phyloP scores from a whole-genome alignment of 1,284 basidiomycete genomes.

The Sparassis latifolia region DNA sequence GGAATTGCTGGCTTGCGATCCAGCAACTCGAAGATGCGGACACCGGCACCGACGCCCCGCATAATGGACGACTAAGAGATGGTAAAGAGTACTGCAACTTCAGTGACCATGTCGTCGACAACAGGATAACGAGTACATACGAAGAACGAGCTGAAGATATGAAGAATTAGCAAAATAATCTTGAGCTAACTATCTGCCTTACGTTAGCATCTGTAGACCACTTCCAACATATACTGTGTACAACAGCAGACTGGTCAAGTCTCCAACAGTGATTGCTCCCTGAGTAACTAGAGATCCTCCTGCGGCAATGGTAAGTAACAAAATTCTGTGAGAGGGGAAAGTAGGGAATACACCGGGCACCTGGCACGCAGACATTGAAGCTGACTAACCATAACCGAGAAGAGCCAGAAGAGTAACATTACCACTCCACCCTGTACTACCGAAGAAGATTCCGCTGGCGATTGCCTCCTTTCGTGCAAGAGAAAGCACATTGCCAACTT shows the following conservation, averaged over 20 bases:
- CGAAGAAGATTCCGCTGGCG: conserved; percentile 91
- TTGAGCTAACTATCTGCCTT: conserved; percentile 18
- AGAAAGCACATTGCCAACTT: conserved; percentile 65
- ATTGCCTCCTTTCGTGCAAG: conserved; percentile 86
- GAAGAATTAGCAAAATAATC: too few relatives aligned
- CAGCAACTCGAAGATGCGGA: conserved; percentile 89
- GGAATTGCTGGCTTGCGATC: conserved; percentile 74
- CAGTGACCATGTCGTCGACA: neutral
- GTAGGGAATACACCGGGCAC: neutral
- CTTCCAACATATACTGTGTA: conserved; percentile 91
- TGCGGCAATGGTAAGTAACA: conserved; percentile 19
- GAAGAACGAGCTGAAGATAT: conserved; percentile 29
- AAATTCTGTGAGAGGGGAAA: neutral
- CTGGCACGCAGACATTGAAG: too few relatives aligned
- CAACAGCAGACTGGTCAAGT: conserved; percentile 84
- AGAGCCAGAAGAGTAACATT: conserved; percentile 89
- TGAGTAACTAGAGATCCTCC: conserved; percentile 87
- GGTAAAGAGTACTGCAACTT: neutral
- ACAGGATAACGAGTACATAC: conserved; percentile 22
- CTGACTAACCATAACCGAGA: conserved; percentile 75
- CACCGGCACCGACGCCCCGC: conserved; percentile 90
- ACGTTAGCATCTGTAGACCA: conserved; percentile 77
- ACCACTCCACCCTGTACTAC: conserved; percentile 89
- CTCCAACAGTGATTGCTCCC: conserved; percentile 86
- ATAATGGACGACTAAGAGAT: conserved; percentile 68